Evolutionary conservation across 2,329 filamentous ascomycete genomes (phyloP), one percentile per base, ranked within the genome.

Genomic region (Cyclaneusma minus): DNA sequence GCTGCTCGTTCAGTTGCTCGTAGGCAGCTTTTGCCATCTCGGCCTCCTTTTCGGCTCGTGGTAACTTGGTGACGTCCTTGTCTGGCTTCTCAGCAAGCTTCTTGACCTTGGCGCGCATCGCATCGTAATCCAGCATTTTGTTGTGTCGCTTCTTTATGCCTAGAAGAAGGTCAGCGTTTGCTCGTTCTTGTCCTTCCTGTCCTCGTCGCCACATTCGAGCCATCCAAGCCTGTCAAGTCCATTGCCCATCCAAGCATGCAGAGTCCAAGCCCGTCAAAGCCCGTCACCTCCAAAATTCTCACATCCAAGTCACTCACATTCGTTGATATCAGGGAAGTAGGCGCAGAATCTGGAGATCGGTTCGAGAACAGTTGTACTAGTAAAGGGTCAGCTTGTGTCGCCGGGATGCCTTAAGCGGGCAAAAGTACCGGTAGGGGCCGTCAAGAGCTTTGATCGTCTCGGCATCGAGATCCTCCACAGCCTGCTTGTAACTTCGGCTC

Each of bases 401-500:
- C 9, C 15, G 18, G 22, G 13, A 21, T 11, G 20, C 10, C 23
- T 5, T 18, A 11, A 20, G 4, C 17, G n/a, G 6, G 29, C 24
- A 17, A 27, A 39, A 48, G 28, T 61, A 76, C 70, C 81, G 70
- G 56, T 94, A 98, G 24, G 89, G 91, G 3, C 89, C 89, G 54
- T 98, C 89, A 36, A 98, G 64, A 5, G 89, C 89, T 54, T 98
- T 98, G 56, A 98, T 94, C 1, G 89, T 98, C 54, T 98, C 91
- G 28, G 89, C 80, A 51, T 98, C 91, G 25, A 98, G 67, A 49
- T 98, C 89, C 49, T 94, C 89, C 12, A 98, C 91, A 6, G 89
- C 89, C 52, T 95, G 85, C 56, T 95, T 98, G 61, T 98, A 98
- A 50, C 82, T 92, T 49, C 87, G 70, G 54, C 81, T 91, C 32